A percentile compares a stretch with the other conserved stretches of the same genome.
These are phyloP conservation scores for Yamadazyma blattariae DNA, from an alignment of 1,139 yeast genomes.

Conservation along the genomic window DNA sequence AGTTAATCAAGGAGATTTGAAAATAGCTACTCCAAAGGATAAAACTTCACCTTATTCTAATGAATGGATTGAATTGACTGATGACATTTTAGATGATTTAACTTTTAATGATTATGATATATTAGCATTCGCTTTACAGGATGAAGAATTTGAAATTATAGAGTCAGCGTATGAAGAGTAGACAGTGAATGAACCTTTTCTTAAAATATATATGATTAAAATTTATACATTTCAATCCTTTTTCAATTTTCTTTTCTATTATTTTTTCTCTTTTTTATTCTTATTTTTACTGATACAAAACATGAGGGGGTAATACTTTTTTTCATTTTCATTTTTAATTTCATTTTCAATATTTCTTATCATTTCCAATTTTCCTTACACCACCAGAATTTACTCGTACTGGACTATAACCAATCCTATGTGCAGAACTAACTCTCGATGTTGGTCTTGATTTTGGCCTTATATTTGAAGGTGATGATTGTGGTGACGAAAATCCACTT, in stretches of 20 bases:
- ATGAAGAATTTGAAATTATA: constrained; percentile 35
- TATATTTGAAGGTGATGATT: constrained; percentile 24
- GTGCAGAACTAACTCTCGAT: constrained; percentile 26
- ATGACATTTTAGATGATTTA: constrained; percentile 20
- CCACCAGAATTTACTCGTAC: constrained; percentile 37
- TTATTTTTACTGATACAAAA: too few species aligned
- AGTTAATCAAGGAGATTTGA: constrained; percentile 21
- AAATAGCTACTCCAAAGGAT: constrained; percentile 43
- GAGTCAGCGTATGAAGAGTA: constrained; percentile 44
- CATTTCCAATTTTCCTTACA: constrained; percentile 36
- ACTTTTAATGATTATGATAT: constrained; percentile 38
- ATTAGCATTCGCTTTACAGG: constrained; percentile 37
- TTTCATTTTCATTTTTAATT: too few species aligned
- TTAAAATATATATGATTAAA: too few species aligned
- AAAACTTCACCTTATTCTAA: constrained; percentile 37
- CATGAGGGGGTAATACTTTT: too few species aligned
- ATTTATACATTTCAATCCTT: not conserved
- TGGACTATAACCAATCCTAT: constrained; percentile 16
- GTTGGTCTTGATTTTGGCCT: constrained; percentile 34
- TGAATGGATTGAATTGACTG: constrained; percentile 38
- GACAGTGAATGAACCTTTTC: too few species aligned
- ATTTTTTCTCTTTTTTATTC: too few species aligned
- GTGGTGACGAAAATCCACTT: constrained; percentile 46
- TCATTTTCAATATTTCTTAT: constrained; percentile 15
- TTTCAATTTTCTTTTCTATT: not conserved